Percentiles rank a stretch among this genome's conserved stretches.
Evolutionary conservation across 257 asterid genomes (phyloP).

Genomic region (Penstemon barbatus): DNA sequence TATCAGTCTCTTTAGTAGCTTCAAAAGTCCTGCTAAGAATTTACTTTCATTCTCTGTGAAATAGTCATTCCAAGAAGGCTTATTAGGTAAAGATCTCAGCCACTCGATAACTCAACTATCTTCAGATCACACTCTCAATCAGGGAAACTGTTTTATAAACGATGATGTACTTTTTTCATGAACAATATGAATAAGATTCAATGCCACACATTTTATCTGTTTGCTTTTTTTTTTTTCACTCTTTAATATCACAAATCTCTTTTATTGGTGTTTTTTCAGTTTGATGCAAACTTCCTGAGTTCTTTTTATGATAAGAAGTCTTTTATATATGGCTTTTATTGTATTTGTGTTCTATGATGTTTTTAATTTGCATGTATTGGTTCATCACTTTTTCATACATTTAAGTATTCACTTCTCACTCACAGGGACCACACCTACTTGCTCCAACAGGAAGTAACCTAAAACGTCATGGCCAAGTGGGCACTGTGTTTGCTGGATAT

Average conservation of each 20-base stretch:
- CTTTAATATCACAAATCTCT: slow-evolving; percentile 4
- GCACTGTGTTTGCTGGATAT: slow-evolving; percentile 96
- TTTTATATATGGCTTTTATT: slow-evolving; percentile 6
- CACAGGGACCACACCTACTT: slow-evolving; percentile 96
- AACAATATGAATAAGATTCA: not conserved
- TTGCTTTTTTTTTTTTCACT: not conserved
- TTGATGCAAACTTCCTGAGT: not conserved
- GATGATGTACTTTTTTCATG: not conserved
- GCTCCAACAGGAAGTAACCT: slow-evolving; percentile 99
- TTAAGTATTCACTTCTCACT: slow-evolving; percentile 22
- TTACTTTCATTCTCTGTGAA: too few relatives aligned
- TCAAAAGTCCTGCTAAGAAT: too few relatives aligned
- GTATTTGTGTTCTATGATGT: slow-evolving; percentile 1
- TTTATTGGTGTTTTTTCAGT: slow-evolving; percentile 2
- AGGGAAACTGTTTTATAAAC: not conserved
- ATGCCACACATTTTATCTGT: not conserved
- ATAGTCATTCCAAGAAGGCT: too few relatives aligned
- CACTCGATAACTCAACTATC: not conserved
- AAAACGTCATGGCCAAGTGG: slow-evolving; percentile 66
- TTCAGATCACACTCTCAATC: not conserved
- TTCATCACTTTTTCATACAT: slow-evolving; percentile 23
- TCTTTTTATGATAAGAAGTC: not conserved
- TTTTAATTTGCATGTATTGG: slow-evolving; percentile 20
- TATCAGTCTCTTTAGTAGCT: too few relatives aligned
- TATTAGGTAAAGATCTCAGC: not conserved